Base-by-base conservation (phyloP, 768 basidiomycete genomes). In the Cyclocybe aegerita region DNA sequence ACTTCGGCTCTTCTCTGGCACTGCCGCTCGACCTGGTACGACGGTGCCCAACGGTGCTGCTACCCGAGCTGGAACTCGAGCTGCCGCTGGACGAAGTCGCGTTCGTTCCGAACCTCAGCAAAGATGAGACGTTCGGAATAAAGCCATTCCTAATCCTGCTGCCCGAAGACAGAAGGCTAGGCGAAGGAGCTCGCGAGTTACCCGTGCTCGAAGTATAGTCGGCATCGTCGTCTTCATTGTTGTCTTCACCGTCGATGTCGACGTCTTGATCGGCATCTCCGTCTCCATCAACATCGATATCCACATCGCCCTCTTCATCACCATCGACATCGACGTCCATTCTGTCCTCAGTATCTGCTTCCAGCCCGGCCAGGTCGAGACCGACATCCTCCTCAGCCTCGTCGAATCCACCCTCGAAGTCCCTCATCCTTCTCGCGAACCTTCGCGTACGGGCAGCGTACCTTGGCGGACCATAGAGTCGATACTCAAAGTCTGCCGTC, bases 401-500 rank as follows among this genome's bases (percentile, higher is more conserved):
- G 30, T 49, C 45, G 23, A 43, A 31, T 51, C 43, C 37, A 14
- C 37, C 33, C 14, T 47, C 33, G 34, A 38, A 46, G 46, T 32
- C 39, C 43, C 36, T 39, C 48, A 33, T 35, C 43, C 23, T 42
- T 43, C 43, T 49, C 23, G 23, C 23, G 23, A 23, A 23, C 23
- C 23, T 23, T 23, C 23, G 3, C 23, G 23, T 23, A 5, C 23
- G 23, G 23, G 23, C 23, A 23, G 23, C 23, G 23, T 23, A 23
- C 42, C 45, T 23, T 23, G 57, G 44, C 46, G 56, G 15, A 40
- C 44, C 32, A 16, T 53, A 30, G 5, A 59, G 58, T 0, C 45
- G 59, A 52, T 69, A 69, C 16, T 66, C 63, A 41, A 65, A 70
- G 37, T 68, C 67, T 8, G 50, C 66, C 41, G 61, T 58, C 9